Evolutionary conservation across 2,329 filamentous ascomycete genomes (phyloP), one percentile per base, ranked within the genome.

Genomic region (Hymenoscyphus occultus): DNA sequence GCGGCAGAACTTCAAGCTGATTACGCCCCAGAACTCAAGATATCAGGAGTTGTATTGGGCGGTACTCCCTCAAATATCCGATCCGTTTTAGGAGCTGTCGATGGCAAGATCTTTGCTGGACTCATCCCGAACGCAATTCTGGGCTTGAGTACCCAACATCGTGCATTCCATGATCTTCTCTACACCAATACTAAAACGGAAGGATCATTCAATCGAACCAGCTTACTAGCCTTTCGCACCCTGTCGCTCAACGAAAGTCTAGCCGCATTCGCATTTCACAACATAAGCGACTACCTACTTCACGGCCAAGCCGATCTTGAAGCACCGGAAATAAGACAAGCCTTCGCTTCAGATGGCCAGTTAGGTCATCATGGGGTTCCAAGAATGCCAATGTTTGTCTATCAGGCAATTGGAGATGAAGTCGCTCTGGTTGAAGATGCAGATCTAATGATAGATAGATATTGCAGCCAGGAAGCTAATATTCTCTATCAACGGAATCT

Each of bases 1-100:
- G 84, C 84, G 0, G 80, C 81, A 16, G 82, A 86, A 60, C 71
- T 86, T 28, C 82, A 83, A 56, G 75, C 77, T 0, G 74, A 75
- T 4, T 86, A 86, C 66, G 84, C 84, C 0, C 82, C 84, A 0
- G 82, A 85, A 48, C 72, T 86, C 5, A 73, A 76, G 1, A 77
- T 86, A 39, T 75, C 75, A 0, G 83, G 82, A 2, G 80, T 78
- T 1, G 83, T 81, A 0, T 67, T 85, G 0, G 83, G 84, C 3
- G 83, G 83, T 0, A 67, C 81, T 3, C 77, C 80, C 0, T 76
- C 81, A 0, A 80, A 82, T 32, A 69, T 80, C 10, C 75, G 74
- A 1, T 74, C 70, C 2, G 77, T 79, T 9, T 61, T 83, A 1
- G 51, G 71, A 2, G 64, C 72, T 0, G 70, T 78, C 12, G 77